Evolutionary conservation across 2,329 filamentous ascomycete genomes (phyloP).

Genomic region (Cladosporium sp.): DNA sequence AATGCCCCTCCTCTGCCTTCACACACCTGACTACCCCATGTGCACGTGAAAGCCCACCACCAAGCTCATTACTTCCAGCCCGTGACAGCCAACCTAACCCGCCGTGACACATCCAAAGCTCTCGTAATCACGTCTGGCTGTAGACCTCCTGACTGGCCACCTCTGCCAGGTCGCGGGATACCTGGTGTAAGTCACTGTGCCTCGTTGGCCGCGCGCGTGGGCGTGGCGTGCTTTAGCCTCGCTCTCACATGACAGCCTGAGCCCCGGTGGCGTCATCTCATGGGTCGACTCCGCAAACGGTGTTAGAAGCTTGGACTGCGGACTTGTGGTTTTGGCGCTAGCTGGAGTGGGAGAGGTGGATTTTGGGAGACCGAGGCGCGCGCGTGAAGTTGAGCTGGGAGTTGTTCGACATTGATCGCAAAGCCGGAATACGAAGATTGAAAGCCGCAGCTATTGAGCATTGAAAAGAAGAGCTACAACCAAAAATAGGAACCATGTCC

Average conservation of each 20-base stretch:
- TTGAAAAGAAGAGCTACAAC: background rate
- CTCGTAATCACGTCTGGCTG: background rate
- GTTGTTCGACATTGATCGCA: background rate
- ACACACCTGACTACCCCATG: background rate
- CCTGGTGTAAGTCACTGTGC: background rate
- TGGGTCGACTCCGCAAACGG: constrained; percentile 12
- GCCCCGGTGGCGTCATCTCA: background rate
- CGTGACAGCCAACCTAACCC: background rate
- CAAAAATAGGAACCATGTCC: constrained; percentile 21
- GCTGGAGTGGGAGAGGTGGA: background rate
- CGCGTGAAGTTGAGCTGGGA: background rate
- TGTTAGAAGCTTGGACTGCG: background rate
- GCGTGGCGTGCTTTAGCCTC: constrained; percentile 2
- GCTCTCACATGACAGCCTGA: constrained; percentile 10
- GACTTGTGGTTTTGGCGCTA: background rate
- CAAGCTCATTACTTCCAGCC: background rate
- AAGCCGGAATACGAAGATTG: background rate
- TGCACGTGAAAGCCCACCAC: background rate
- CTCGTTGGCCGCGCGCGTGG: background rate
- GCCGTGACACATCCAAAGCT: background rate
- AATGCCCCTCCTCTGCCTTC: constrained; percentile 3
- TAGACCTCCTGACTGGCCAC: background rate
- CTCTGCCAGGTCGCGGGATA: background rate
- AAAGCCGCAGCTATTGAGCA: too few species aligned
- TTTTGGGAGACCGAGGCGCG: constrained; percentile 2